Percentiles rank a stretch among this genome's conserved stretches.
Conservation (phyloP, 2,329 filamentous ascomycete species). For the Fusarium guadeloupense region DNA sequence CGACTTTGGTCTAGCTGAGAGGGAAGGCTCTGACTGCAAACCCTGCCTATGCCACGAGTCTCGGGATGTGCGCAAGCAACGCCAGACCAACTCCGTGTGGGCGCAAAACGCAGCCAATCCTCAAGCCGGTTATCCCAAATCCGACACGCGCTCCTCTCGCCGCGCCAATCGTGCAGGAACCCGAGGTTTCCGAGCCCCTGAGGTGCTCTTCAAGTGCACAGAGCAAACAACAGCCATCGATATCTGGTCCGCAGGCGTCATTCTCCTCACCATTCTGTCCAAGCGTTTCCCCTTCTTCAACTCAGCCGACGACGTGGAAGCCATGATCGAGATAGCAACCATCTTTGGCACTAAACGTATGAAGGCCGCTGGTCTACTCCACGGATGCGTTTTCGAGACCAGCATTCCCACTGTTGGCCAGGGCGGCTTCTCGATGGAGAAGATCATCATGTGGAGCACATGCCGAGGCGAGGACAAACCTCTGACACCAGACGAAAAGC, state of each 20-base stretch:
- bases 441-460: slow-evolving; percentile 95
- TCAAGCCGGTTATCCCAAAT: slow-evolving; percentile 82
- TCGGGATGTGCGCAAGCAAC: slow-evolving; percentile 67
- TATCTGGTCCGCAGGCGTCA: slow-evolving; percentile 97
- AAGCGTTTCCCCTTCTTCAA: slow-evolving; percentile 98
- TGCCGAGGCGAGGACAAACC: slow-evolving; percentile 71
- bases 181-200: slow-evolving; percentile 92
- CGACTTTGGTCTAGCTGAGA: slow-evolving; percentile 97
- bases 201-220: slow-evolving; percentile 97
- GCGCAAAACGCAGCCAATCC: slow-evolving; percentile 59
- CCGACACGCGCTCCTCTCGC: slow-evolving; percentile 85
- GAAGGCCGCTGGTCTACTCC: slow-evolving; percentile 81
- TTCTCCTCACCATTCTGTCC: slow-evolving; percentile 91
- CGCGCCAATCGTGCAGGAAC: slow-evolving; percentile 95
- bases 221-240: slow-evolving; percentile 94
- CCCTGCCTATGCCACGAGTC: slow-evolving; percentile 83
- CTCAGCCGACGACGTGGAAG: slow-evolving; percentile 96
- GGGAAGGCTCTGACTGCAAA: slow-evolving; percentile 78
- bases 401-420: slow-evolving; percentile 90
- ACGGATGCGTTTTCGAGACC: slow-evolving; percentile 92
- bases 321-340: slow-evolving; percentile 95
- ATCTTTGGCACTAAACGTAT: slow-evolving; percentile 90
- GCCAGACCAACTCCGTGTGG: slow-evolving; percentile 67
- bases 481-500: slow-evolving; percentile 72
- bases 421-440: slow-evolving; percentile 86